A percentile compares a stretch with the other conserved stretches of the same genome.
phyloP scores from a whole-genome alignment of 169 alveolate species.

The Plasmodium knowlesi region DNA sequence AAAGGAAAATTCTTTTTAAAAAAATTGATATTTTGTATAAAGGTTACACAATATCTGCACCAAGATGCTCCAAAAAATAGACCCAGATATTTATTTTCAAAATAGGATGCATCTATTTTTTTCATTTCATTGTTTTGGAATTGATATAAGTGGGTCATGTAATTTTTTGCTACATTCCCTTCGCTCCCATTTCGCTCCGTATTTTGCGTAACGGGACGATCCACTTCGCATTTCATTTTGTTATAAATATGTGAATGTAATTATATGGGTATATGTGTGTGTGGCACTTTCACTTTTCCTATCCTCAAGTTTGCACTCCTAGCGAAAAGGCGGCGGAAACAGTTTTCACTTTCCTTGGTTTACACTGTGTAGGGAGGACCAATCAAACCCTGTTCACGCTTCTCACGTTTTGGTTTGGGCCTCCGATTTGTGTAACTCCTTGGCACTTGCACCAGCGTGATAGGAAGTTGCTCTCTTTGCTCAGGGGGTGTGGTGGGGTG shows the following conservation, averaged over 20 bases:
- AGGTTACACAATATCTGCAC: slow-evolving; percentile 67
- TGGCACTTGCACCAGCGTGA: not conserved
- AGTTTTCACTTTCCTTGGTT: not conserved
- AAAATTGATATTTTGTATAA: slow-evolving; percentile 24
- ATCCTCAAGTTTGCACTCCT: not conserved
- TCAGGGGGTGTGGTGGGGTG: not conserved
- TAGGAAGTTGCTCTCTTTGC: not conserved
- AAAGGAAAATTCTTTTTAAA: slow-evolving; percentile 54
- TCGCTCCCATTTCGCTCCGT: not conserved
- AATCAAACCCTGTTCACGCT: not conserved
- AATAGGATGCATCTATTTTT: slow-evolving; percentile 47
- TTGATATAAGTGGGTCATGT: slow-evolving; percentile 14
- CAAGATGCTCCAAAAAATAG: slow-evolving; percentile 74
- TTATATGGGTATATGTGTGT: not conserved
- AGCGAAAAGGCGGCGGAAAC: not conserved
- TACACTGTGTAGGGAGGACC: not conserved
- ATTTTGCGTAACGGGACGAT: not conserved
- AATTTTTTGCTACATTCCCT: slow-evolving; percentile 13
- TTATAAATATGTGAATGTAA: not conserved
- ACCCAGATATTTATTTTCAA: slow-evolving; percentile 56
- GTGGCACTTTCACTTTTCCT: not conserved
- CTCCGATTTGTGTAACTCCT: not conserved
- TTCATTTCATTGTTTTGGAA: slow-evolving; percentile 45
- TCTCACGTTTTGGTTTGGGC: not conserved
- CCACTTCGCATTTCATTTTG: slow-evolving; percentile 47